These are phyloP conservation scores for Phytophthora tubulina DNA, from an alignment of 352 stramenopile species.

Conservation along the genomic window DNA sequence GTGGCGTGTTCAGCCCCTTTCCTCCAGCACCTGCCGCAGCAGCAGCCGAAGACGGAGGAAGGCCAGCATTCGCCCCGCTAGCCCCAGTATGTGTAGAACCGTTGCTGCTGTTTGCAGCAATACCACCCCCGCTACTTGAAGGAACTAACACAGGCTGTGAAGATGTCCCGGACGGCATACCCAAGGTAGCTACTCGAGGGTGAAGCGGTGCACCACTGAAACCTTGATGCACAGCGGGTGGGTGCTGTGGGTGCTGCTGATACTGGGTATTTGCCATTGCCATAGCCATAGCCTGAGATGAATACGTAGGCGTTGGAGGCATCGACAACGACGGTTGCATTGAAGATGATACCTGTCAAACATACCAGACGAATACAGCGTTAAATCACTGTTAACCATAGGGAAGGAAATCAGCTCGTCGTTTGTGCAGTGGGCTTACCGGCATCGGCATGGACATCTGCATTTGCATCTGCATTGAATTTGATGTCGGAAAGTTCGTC, in stretches of 20 bases:
- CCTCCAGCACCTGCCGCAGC: constrained; percentile 42
- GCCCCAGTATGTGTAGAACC: constrained; percentile 10
- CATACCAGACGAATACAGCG: background rate
- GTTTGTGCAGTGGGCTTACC: constrained; percentile 33
- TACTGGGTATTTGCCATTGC: constrained; percentile 47
- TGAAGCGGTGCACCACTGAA: constrained; percentile 55
- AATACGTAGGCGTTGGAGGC: constrained; percentile 42
- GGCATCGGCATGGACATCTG: constrained; percentile 44
- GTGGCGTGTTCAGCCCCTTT: constrained; percentile 71
- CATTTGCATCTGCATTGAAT: constrained; percentile 55
- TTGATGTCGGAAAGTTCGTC: constrained; percentile 45
- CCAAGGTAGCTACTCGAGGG: constrained; percentile 34
- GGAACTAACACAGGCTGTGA: constrained; percentile 26
- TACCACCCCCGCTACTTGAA: constrained; percentile 27
- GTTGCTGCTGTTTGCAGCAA: constrained; percentile 31
- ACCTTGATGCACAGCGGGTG: constrained; percentile 39
- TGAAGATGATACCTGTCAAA: constrained; percentile 34
- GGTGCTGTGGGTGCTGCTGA: constrained; percentile 36
- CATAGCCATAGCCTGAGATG: constrained; percentile 48
- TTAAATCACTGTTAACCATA: constrained; percentile 18
- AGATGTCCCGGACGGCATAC: constrained; percentile 33
- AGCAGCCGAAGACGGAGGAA: constrained; percentile 48
- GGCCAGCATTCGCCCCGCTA: constrained; percentile 38
- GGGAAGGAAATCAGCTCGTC: background rate
- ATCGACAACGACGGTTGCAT: constrained; percentile 44